phyloP scores from a whole-genome alignment of 1,139 yeast genomes.

The Kazachstania sp. region DNA sequence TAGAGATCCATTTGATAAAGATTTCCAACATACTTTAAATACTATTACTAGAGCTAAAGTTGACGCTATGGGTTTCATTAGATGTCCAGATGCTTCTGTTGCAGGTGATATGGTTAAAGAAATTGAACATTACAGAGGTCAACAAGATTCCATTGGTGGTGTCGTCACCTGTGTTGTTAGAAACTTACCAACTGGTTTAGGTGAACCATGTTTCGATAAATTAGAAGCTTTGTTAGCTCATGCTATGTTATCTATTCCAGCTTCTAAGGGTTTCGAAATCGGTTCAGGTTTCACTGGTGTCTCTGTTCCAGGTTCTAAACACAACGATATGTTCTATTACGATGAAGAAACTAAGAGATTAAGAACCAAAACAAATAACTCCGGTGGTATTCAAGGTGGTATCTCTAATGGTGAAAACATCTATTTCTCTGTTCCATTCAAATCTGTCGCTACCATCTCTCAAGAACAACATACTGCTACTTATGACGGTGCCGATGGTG shows the following conservation, averaged over 20 bases:
- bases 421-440: slow-evolving; percentile 91
- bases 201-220: slow-evolving; percentile 97
- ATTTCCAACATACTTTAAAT: slow-evolving; percentile 57
- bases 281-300: slow-evolving; percentile 95
- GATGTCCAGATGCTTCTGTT: slow-evolving; percentile 77
- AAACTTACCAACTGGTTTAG: slow-evolving; percentile 87
- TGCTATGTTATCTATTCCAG: slow-evolving; percentile 96
- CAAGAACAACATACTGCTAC: slow-evolving; percentile 85
- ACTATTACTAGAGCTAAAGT: slow-evolving; percentile 83
- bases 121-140: slow-evolving; percentile 79
- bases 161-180: slow-evolving; percentile 95
- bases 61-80: slow-evolving; percentile 79
- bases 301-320: slow-evolving; percentile 82
- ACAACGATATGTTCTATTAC: slow-evolving; percentile 75
- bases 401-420: slow-evolving; percentile 93
- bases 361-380: slow-evolving; percentile 81
- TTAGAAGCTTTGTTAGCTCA: slow-evolving; percentile 91
- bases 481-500: slow-evolving; percentile 80
- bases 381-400: slow-evolving; percentile 98
- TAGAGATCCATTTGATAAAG: slow-evolving; percentile 57
- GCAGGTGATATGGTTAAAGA: slow-evolving; percentile 77
- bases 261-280: slow-evolving; percentile 94
- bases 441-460: slow-evolving; percentile 95
- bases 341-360: slow-evolving; percentile 49
- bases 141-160: slow-evolving; percentile 93